These are phyloP conservation scores for Boletellus emodensis DNA, from an alignment of 768 basidiomycete species.

Conservation along the genomic window DNA sequence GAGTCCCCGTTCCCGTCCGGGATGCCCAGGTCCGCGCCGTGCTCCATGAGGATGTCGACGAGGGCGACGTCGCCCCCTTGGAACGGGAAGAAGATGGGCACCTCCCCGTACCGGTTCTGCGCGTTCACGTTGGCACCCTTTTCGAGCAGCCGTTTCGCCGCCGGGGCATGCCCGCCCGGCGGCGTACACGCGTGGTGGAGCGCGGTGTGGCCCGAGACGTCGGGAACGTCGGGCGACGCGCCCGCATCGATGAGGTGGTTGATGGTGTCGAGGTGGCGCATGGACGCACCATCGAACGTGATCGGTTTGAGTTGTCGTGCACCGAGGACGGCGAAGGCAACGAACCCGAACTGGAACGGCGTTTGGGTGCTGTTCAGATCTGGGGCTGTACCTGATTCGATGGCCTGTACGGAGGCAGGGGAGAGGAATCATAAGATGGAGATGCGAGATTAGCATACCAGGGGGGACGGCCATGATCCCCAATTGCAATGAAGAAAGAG, in stretches of 20 bases:
- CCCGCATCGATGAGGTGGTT: constrained; percentile 40
- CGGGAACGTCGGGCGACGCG: constrained; percentile 37
- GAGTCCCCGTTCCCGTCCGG: constrained; percentile 37
- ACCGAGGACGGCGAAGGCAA: constrained; percentile 38
- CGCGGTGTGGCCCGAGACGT: constrained; percentile 48
- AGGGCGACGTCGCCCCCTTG: constrained; percentile 30
- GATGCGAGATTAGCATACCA: too few species aligned
- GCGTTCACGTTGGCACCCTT: constrained; percentile 47
- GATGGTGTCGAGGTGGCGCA: constrained; percentile 35
- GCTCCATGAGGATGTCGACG: constrained; percentile 48
- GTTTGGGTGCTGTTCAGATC: constrained; percentile 41
- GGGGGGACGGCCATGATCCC: too few species aligned
- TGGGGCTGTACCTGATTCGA: constrained; percentile 32
- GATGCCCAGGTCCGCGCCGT: constrained; percentile 42
- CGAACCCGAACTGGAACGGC: constrained; percentile 41
- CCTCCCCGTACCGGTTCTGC: constrained; percentile 47
- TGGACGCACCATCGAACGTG: constrained; percentile 3
- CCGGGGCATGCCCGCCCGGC: constrained; percentile 20
- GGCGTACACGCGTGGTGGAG: constrained; percentile 43
- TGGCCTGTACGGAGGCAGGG: constrained; percentile 8
- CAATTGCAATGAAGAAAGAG: too few species aligned
- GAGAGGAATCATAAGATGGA: too few species aligned
- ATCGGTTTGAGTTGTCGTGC: constrained; percentile 33
- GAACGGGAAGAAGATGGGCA: constrained; percentile 36
- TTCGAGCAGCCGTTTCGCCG: constrained; percentile 40